Evolutionary conservation across 2,329 filamentous ascomycete species (phyloP), one percentile per base, ranked within the genome.

Genomic region (Sordariomycetes sp.): DNA sequence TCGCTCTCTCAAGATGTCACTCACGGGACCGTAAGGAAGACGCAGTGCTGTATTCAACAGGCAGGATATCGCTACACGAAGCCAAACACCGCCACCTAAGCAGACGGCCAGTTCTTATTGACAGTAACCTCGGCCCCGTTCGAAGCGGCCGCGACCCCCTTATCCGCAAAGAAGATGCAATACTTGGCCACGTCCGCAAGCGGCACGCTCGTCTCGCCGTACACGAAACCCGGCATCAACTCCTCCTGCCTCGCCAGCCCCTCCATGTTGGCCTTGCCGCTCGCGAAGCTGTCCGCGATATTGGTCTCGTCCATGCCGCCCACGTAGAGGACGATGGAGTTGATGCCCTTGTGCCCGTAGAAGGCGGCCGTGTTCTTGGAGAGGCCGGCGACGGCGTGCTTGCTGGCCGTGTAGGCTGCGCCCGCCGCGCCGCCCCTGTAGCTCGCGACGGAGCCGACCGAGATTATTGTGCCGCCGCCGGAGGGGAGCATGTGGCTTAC

Each of bases 331-430:
- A 73, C 74, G 36, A 80, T 72, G 60, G 71, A 74, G 54, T 74
- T 72, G 59, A 84, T 78, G 25, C 78, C 78, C 66, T 76, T 75
- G 34, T 69, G 67, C 1, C 74, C 74, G 62, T 84, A 84, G 62
- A 72, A 78, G 0, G 74, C 72, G 2, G 79, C 80, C 15, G 78
- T 84, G 66, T 78, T 83, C 65, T 77, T 78, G 15, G 77, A 80
- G 58, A 82, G 65, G 1, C 76, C 79, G 2, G 79, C 62, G 15
- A 82, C 64, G 10, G 74, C 79, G 61, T 81, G 77, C 66, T 82
- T 81, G 65, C 70, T 74, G 1, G 73, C 71, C 0, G 77, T 79
- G 63, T 81, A 80, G 20, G 77, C 75, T 12, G 70, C 72, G 32
- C 76, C 77, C 4, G 64, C 65, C 22, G 62, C 56, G 54, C 67